Conservation (phyloP, 352 stramenopile species). For the Phytophthora capsici region DNA sequence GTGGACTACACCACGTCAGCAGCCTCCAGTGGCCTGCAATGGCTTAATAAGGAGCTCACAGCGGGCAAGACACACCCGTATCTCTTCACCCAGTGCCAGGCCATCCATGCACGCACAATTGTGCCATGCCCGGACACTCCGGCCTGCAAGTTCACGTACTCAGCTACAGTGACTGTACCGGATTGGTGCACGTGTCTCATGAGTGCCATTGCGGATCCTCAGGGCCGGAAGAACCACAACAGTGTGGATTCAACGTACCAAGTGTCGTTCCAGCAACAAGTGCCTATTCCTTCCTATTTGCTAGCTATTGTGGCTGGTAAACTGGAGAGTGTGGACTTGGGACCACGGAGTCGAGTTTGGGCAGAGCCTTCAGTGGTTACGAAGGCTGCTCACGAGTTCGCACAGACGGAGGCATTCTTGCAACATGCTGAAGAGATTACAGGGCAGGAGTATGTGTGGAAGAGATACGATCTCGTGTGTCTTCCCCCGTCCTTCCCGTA, state of each 20-base stretch:
- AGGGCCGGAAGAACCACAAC: constrained; percentile 35
- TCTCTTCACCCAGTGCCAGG: constrained; percentile 94
- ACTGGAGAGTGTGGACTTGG: constrained; percentile 90
- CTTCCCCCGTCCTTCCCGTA: constrained; percentile 95
- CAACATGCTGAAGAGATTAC: constrained; percentile 93
- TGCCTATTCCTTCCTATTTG: constrained; percentile 97
- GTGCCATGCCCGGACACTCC: constrained; percentile 96
- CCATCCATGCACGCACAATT: constrained; percentile 96
- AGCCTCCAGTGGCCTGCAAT: constrained; percentile 86
- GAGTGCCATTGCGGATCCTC: constrained; percentile 71
- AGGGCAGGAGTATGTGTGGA: constrained; percentile 94
- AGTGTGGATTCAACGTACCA: constrained; percentile 34
- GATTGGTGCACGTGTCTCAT: constrained; percentile 94
- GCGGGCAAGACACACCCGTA: constrained; percentile 95
- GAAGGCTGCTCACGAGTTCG: constrained; percentile 94
- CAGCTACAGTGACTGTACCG: constrained; percentile 89
- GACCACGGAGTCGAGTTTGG: constrained; percentile 91
- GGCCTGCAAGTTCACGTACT: constrained; percentile 95
- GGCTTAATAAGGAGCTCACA: constrained; percentile 94
- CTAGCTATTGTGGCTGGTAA: constrained; percentile 94
- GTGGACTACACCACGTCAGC: constrained; percentile 85
- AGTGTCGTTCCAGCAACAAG: constrained; percentile 88
- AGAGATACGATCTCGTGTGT: constrained; percentile 97
- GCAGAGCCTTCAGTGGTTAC: constrained; percentile 94
- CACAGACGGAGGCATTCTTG: constrained; percentile 95